These are phyloP conservation scores for Megacollybia marginata DNA, from an alignment of 768 basidiomycete species.

Conservation along the genomic window DNA sequence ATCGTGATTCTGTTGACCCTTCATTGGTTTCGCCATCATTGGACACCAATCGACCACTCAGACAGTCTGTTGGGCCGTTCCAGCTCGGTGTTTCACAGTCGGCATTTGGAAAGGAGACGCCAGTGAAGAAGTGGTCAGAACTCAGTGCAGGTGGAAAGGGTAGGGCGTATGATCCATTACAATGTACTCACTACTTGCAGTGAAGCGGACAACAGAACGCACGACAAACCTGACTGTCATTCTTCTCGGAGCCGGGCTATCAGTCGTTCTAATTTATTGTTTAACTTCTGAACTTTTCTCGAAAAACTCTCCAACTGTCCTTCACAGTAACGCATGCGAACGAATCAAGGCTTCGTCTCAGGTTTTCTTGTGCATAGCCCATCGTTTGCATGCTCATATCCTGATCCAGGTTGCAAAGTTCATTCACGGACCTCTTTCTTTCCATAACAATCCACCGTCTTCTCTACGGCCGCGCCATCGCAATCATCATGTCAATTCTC, in stretches of 20 bases:
- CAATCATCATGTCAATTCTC: slow-evolving; percentile 74
- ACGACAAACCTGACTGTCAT: slow-evolving; percentile 50
- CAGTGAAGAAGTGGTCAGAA: slow-evolving; percentile 72
- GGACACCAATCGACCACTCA: slow-evolving; percentile 44
- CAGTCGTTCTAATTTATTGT: slow-evolving; percentile 68
- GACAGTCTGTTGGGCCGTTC: slow-evolving; percentile 70
- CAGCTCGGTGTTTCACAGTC: slow-evolving; percentile 61
- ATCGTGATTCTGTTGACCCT: slow-evolving; percentile 35
- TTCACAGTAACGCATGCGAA: slow-evolving; percentile 60
- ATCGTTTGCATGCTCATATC: slow-evolving; percentile 2
- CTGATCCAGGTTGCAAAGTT: slow-evolving; percentile 55
- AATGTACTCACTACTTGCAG: slow-evolving; percentile 15
- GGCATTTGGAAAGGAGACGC: slow-evolving; percentile 43
- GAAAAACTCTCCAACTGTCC: slow-evolving; percentile 79
- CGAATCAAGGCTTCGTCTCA: slow-evolving; percentile 39
- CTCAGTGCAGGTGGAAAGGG: slow-evolving; percentile 73
- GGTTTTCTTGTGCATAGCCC: slow-evolving; percentile 23
- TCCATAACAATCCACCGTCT: slow-evolving; percentile 82
- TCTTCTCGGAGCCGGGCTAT: slow-evolving; percentile 74
- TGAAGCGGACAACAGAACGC: slow-evolving; percentile 40
- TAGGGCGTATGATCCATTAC: slow-evolving; percentile 16
- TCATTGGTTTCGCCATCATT: slow-evolving; percentile 34
- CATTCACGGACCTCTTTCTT: slow-evolving; percentile 58
- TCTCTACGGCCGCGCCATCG: slow-evolving; percentile 69
- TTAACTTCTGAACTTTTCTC: slow-evolving; percentile 81